Conservation (phyloP, 257 asterid genomes). For the Osmanthus fragrans region DNA sequence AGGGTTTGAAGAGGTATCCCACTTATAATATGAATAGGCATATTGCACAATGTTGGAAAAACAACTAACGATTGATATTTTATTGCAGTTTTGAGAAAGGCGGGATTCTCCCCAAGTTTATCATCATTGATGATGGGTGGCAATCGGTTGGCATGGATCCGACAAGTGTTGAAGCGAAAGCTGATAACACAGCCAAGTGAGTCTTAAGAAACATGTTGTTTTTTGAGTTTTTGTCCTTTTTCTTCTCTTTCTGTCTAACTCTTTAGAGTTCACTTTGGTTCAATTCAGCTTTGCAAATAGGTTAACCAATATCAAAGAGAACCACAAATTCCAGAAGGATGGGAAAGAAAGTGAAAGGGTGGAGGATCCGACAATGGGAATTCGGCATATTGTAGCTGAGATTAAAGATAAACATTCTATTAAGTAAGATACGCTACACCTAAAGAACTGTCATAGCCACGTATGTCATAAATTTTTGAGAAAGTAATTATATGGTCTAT, state of each 20-base stretch:
- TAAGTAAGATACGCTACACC: conserved; percentile 44
- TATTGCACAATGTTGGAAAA: not conserved
- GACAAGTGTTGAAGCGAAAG: conserved; percentile 42
- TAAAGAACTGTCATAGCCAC: not conserved
- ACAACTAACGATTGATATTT: not conserved
- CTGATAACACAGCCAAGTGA: conserved; percentile 86
- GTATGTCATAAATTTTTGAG: not conserved
- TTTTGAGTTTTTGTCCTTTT: not conserved
- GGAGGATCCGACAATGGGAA: conserved; percentile 74
- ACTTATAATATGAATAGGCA: not conserved
- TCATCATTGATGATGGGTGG: conserved; percentile 96
- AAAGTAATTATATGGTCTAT: not conserved
- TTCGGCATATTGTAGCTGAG: conserved; percentile 60
- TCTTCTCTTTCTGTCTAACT: not conserved
- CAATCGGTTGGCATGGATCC: conserved; percentile 91
- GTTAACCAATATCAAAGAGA: conserved; percentile 77
- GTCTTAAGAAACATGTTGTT: conserved; percentile 16
- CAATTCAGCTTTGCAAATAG: conserved; percentile 76
- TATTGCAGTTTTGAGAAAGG: conserved; percentile 67
- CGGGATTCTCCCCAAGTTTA: conserved; percentile 74
- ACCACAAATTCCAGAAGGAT: conserved; percentile 76
- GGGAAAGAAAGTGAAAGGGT: conserved; percentile 68
- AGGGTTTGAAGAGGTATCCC: conserved; percentile 70
- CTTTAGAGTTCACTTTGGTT: conserved; percentile 3
- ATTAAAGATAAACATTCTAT: conserved; percentile 61